Evolutionary conservation across 1,139 yeast species (phyloP).

Genomic region (Scheffersomyces titani): DNA sequence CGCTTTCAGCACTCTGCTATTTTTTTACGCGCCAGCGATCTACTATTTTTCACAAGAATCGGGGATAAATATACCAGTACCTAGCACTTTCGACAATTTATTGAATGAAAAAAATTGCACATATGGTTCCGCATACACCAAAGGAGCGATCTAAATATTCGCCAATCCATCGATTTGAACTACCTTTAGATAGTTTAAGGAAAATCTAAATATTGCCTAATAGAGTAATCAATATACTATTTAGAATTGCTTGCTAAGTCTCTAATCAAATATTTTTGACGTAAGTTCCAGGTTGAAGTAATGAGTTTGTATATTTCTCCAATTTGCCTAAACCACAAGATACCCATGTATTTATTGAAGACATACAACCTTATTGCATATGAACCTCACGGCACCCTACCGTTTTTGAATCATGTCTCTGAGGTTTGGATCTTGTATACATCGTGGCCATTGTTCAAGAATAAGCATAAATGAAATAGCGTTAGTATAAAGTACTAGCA

Average conservation of each 20-base stretch:
- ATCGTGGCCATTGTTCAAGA: not conserved
- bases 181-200: not conserved
- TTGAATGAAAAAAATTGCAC: not conserved
- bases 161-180: not conserved
- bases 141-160: not conserved
- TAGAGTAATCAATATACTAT: not conserved
- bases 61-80: not conserved
- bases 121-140: not conserved
- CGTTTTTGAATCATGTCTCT: too few species aligned
- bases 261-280: not conserved
- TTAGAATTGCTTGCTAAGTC: not conserved
- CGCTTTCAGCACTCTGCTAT: not conserved
- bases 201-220: not conserved
- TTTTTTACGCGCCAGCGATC: not conserved
- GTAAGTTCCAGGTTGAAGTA: not conserved
- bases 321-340: not conserved
- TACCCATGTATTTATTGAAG: too few species aligned
- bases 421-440: not conserved
- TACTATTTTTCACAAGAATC: not conserved
- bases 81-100: not conserved
- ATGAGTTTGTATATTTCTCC: not conserved
- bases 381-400: too few species aligned
- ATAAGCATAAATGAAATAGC: not conserved
- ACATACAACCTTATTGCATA: not conserved
- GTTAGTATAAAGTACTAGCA: not conserved